Evolutionary conservation across 2,329 filamentous ascomycete species (phyloP).

Genomic region (Thelonectria discophora): DNA sequence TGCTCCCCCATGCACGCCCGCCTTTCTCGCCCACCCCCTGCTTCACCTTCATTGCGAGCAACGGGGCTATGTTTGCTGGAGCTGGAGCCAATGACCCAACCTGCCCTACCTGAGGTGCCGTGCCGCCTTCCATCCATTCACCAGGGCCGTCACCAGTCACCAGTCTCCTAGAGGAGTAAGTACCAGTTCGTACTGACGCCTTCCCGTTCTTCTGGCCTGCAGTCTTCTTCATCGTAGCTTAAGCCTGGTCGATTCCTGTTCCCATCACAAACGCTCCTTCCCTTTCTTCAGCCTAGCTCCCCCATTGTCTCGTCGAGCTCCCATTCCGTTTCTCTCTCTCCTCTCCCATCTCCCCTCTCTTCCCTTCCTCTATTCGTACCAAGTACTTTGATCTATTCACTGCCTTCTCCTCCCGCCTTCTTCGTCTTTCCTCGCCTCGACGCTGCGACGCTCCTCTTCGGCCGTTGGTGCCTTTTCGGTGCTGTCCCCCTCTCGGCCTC

Average conservation of each 20-base stretch:
- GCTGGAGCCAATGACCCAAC: not conserved
- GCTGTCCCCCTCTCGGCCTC: constrained; percentile 12
- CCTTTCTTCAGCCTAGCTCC: constrained; percentile 11
- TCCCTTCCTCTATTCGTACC: not conserved
- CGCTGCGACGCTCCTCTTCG: constrained; percentile 1
- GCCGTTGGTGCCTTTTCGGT: constrained; percentile 12
- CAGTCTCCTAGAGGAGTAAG: no score
- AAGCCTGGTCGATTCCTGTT: constrained; percentile 3
- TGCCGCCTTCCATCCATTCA: not conserved
- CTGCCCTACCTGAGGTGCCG: not conserved
- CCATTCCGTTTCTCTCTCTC: constrained; percentile 10
- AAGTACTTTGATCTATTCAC: not conserved
- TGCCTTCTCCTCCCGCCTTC: not conserved
- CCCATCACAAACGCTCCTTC: constrained; percentile 3
- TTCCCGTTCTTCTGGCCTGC: constrained; percentile 4
- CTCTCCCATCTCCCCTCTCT: not conserved
- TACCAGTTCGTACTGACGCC: not conserved
- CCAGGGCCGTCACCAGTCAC: no score
- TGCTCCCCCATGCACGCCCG: no score
- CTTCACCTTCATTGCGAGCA: constrained; percentile 1
- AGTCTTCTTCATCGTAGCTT: constrained; percentile 8
- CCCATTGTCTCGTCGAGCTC: constrained; percentile 11
- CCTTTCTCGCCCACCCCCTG: not conserved
- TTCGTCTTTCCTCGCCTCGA: constrained; percentile 15
- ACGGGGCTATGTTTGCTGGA: not conserved